Percentiles rank a stretch among this genome's conserved stretches.
These are phyloP conservation scores for Pseudogymnoascus sp. DNA, from an alignment of 2,329 filamentous ascomycete species.

Conservation along the genomic window DNA sequence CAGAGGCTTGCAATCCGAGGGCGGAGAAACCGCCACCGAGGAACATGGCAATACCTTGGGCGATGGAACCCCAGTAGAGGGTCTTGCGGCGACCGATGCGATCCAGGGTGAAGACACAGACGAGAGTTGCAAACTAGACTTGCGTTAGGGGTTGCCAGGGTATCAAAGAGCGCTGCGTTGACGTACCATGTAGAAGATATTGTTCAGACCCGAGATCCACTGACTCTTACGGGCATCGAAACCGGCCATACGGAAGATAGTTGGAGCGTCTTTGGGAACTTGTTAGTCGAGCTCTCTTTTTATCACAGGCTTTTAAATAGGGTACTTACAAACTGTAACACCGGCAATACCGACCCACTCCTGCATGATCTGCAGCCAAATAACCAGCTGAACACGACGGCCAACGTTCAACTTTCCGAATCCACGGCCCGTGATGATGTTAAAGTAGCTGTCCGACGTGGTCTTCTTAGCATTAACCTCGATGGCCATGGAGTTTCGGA, in stretches of 20 bases:
- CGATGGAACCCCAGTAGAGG: constrained; percentile 59
- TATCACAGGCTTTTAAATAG: neutral
- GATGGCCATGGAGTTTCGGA: constrained; percentile 53
- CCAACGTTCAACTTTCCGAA: constrained; percentile 54
- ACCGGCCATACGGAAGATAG: constrained; percentile 60
- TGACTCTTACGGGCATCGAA: constrained; percentile 53
- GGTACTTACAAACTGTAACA: constrained; percentile 49
- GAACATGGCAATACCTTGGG: constrained; percentile 60
- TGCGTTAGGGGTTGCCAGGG: constrained; percentile 29
- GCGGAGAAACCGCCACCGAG: constrained; percentile 53
- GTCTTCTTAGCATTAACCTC: constrained; percentile 47
- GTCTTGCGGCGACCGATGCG: constrained; percentile 63
- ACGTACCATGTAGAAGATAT: constrained; percentile 47
- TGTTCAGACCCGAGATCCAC: constrained; percentile 55
- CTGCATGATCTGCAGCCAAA: constrained; percentile 66
- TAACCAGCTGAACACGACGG: constrained; percentile 59
- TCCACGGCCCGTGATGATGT: neutral
- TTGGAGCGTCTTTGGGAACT: constrained; percentile 9
- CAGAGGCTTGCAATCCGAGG: constrained; percentile 41
- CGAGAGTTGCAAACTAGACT: constrained; percentile 52
- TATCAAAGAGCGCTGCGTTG: constrained; percentile 30
- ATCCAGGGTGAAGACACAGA: constrained; percentile 64
- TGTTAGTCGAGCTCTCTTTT: constrained; percentile 5
- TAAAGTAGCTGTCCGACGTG: constrained; percentile 44
- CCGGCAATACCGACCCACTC: constrained; percentile 65